Base-by-base conservation (phyloP, 208 protist genomes). In the Acanthamoeba castellanii region DNA sequence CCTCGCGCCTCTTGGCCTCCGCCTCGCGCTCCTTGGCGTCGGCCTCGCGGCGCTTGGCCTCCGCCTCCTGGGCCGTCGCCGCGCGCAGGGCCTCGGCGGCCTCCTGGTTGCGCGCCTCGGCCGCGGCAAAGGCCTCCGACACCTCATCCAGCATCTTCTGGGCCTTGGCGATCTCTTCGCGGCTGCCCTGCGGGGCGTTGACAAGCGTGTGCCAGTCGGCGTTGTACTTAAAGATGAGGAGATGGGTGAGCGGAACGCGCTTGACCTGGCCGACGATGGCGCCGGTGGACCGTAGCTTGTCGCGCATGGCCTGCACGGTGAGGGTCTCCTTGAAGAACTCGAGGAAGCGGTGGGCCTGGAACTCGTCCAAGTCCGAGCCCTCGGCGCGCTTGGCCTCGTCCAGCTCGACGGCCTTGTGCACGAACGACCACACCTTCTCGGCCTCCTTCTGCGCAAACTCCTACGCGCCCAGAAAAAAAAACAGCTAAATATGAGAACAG, bases 301-400 rank as follows among this genome's bases (percentile, higher is more conserved):
- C 95, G 30, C 95, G 55, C 66, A 96, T 68, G 9, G 72, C 42
- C 47, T 93, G 93, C n/a, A 93, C 95, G 11, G 95, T 96, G 64
- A 90, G 59, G 59, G 95, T 96, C 64, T 96, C 95, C 37, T 89
- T 89, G n/a, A 95, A 81, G 13, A 70, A 84, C 61, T 96, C 95
- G 11, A 96, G 47, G 95, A 96, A 96, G 57, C 82, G 93, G 93
- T 96, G 95, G 11, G 57, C 76, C n/a, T 78, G 57, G 50, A 94
- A 95, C 90, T 96, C 89, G 42, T 95, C 95, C 52, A 96, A 34
- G 95, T 66, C 91, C 66, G 59, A 59, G 8, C 89, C 89, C 42
- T 95, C 57, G 27, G 66, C 94, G 3, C 61, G 47, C 59, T 96
- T 95, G 32, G 22, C 27, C 47, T 95, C 52, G 20, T 91, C 76